Conservation (phyloP, 768 basidiomycete genomes). For the Amyloporia xantha region DNA sequence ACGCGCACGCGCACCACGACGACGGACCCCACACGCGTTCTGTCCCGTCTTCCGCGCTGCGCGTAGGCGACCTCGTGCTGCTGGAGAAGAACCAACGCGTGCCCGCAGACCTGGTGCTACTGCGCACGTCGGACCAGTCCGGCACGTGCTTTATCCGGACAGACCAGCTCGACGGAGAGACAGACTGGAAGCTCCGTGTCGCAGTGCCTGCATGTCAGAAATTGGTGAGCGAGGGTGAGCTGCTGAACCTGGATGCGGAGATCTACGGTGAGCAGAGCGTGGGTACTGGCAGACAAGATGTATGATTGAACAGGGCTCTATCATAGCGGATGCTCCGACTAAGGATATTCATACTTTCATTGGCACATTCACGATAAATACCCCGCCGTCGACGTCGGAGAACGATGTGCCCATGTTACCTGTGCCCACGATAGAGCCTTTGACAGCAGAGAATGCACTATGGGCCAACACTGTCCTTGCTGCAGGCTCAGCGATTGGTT, state of each 20-base stretch:
- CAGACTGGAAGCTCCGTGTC: conserved; percentile 96
- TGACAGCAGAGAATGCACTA: conserved; percentile 93
- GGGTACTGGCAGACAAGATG: background rate
- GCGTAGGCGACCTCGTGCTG: conserved; percentile 85
- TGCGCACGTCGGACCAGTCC: conserved; percentile 80
- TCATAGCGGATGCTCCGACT: conserved; percentile 81
- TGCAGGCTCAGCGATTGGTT: conserved; percentile 87
- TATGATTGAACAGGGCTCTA: conserved; percentile 3
- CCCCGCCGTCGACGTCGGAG: conserved; percentile 29
- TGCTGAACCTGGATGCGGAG: conserved; percentile 71
- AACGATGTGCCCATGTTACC: conserved; percentile 33
- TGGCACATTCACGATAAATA: conserved; percentile 80
- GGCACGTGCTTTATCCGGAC: conserved; percentile 98
- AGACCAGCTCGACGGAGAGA: conserved; percentile 97
- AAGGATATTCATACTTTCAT: conserved; percentile 97
- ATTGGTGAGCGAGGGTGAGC: conserved; percentile 46
- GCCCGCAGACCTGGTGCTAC: conserved; percentile 86
- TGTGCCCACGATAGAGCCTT: conserved; percentile 58
- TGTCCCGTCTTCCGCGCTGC: conserved; percentile 81
- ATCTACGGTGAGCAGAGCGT: conserved; percentile 62
- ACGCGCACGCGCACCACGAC: conserved; percentile 16
- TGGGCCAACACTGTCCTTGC: conserved; percentile 99
- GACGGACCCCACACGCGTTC: conserved; percentile 46
- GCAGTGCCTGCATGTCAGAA: conserved; percentile 83
- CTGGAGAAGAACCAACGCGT: conserved; percentile 97